phyloP scores from a whole-genome alignment of 2,329 filamentous ascomycete genomes.

The Epichloe elymi region DNA sequence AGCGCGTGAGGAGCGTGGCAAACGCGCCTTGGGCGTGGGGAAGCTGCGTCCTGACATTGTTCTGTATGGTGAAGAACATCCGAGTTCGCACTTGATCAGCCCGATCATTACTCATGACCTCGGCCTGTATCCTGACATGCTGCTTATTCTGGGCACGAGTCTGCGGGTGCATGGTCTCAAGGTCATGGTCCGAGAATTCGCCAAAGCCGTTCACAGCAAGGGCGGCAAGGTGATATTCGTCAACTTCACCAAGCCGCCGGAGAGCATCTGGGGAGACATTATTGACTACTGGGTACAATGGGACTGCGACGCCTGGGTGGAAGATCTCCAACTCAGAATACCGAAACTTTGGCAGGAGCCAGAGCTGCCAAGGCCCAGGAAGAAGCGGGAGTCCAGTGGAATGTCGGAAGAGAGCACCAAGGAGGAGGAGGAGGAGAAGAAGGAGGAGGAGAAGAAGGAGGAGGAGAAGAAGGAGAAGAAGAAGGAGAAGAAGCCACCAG shows the following conservation, averaged over 20 bases:
- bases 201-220: conserved; percentile 54
- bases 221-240: conserved; percentile 60
- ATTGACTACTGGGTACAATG: conserved; percentile 65
- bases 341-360: conserved; percentile 46
- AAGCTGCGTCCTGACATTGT: conserved; percentile 61
- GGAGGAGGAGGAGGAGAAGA: conserved; percentile 19
- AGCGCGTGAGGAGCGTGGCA: conserved; percentile 49
- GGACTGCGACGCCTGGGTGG: conserved; percentile 64
- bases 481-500: conserved; percentile 10
- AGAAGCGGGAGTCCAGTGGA: conserved; percentile 20
- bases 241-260: conserved; percentile 58
- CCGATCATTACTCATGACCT: conserved; percentile 57
- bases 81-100: conserved; percentile 53
- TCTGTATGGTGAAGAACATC: conserved; percentile 62
- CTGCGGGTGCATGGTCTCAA: conserved; percentile 60
- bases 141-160: conserved; percentile 59
- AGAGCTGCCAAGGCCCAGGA: conserved; percentile 29
- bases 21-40: conserved; percentile 53
- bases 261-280: conserved; percentile 59
- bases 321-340: conserved; percentile 45
- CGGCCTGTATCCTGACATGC: conserved; percentile 47
- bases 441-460: conserved; percentile 22
- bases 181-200: conserved; percentile 57
- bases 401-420: conserved; percentile 13
- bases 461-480: conserved; percentile 11